These are phyloP conservation scores for Candida sanyiensis DNA, from an alignment of 805 yeast species.

Conservation along the genomic window DNA sequence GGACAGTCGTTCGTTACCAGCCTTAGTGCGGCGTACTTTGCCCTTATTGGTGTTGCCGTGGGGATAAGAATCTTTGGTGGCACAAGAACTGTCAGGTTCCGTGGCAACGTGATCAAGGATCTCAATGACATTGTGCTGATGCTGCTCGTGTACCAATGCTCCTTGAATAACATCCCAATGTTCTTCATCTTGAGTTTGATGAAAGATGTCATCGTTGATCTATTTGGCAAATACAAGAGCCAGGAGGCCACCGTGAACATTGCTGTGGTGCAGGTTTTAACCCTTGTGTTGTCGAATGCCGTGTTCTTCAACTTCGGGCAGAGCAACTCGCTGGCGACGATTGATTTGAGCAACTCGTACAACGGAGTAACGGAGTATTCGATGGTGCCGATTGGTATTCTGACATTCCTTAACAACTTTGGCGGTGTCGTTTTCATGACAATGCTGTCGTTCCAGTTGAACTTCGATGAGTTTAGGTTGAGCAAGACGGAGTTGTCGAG, in stretches of 20 bases:
- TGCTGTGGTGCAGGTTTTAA: conserved; percentile 8
- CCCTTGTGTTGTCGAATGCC: conserved; percentile 60
- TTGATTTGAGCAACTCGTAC: conserved; percentile 87
- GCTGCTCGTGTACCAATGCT: conserved; percentile 44
- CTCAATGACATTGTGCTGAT: conserved; percentile 33
- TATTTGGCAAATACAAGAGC: conserved; percentile 1
- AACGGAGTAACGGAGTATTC: conserved; percentile 77
- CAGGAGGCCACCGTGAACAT: conserved; percentile 3
- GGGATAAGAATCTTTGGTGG: conserved; percentile 27
- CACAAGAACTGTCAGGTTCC: conserved; percentile 3
- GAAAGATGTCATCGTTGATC: neutral
- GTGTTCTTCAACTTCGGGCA: conserved; percentile 85
- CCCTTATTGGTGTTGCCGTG: conserved; percentile 29
- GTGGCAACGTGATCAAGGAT: conserved; percentile 30
- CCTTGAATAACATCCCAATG: conserved; percentile 43
- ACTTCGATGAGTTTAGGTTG: conserved; percentile 12
- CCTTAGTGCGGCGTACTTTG: conserved; percentile 25
- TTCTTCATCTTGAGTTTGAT: conserved; percentile 35
- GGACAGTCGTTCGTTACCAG: neutral
- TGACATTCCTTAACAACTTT: conserved; percentile 83
- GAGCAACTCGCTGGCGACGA: conserved; percentile 86
- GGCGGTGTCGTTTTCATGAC: conserved; percentile 65
- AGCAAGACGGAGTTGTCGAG: conserved; percentile 1
- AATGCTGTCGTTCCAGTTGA: conserved; percentile 33
- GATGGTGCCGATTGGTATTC: conserved; percentile 61